phyloP scores from a whole-genome alignment of 805 yeast species.

The Nakazawaea laoshanensis region DNA sequence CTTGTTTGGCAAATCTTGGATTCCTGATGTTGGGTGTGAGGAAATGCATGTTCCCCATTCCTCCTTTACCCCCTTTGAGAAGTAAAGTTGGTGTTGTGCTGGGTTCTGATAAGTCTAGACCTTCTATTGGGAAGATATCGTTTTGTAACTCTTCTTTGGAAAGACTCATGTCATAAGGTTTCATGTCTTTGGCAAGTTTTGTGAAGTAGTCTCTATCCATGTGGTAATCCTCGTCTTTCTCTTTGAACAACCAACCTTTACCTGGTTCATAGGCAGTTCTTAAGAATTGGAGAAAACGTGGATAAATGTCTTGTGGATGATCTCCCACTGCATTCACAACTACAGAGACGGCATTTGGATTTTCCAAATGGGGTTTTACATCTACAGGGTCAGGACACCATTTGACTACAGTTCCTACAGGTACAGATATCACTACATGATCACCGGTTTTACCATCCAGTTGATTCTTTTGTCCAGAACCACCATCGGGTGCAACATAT shows the following conservation, averaged over 20 bases:
- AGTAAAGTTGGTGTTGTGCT: slow-evolving; percentile 61
- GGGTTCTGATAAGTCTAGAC: slow-evolving; percentile 61
- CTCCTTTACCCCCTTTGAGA: slow-evolving; percentile 85
- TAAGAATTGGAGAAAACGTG: slow-evolving; percentile 46
- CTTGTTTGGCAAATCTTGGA: slow-evolving; percentile 81
- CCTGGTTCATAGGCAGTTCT: slow-evolving; percentile 62
- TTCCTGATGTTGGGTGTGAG: slow-evolving; percentile 75
- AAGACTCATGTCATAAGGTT: slow-evolving; percentile 51
- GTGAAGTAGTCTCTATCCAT: slow-evolving; percentile 56
- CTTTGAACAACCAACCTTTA: slow-evolving; percentile 85
- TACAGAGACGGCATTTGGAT: slow-evolving; percentile 11
- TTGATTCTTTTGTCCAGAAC: slow-evolving; percentile 64
- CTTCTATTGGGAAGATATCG: slow-evolving; percentile 76
- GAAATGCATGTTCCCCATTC: slow-evolving; percentile 95
- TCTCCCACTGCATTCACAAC: slow-evolving; percentile 17
- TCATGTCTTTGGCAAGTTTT: slow-evolving; percentile 55
- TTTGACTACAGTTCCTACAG: slow-evolving; percentile 80
- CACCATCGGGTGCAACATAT: slow-evolving; percentile 69
- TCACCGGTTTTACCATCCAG: slow-evolving; percentile 81
- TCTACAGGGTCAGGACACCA: slow-evolving; percentile 75
- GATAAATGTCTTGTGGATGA: slow-evolving; percentile 15
- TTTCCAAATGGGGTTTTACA: slow-evolving; percentile 21
- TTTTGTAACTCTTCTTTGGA: slow-evolving; percentile 46
- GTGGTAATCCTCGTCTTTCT: slow-evolving; percentile 66
- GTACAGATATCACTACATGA: slow-evolving; percentile 76